A percentile compares a stretch with the other conserved stretches of the same genome.
Conservation (phyloP, 148 eudicot genomes). For the Heliamphora exappendiculata region DNA sequence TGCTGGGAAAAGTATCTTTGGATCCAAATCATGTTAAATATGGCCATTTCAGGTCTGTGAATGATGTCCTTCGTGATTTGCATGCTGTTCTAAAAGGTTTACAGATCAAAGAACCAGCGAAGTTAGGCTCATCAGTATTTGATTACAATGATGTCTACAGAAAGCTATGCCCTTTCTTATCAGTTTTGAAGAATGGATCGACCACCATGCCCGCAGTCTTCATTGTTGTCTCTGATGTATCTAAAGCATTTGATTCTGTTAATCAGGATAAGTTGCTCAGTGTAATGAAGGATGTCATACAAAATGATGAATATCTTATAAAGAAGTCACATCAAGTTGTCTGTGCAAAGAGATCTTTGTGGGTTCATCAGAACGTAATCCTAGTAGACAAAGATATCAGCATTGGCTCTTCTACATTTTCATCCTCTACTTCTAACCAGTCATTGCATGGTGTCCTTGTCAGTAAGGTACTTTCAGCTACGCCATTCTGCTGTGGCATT, state of each 20-base stretch:
- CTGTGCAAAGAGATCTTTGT: slow-evolving; percentile 38
- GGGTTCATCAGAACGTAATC: slow-evolving; percentile 34
- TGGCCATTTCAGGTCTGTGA: slow-evolving; percentile 48
- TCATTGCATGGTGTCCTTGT: slow-evolving; percentile 38
- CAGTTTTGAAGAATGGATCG: slow-evolving; percentile 42
- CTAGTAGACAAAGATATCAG: slow-evolving; percentile 22
- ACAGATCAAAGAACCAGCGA: slow-evolving; percentile 46
- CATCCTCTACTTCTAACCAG: slow-evolving; percentile 22
- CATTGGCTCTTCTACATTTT: slow-evolving; percentile 12
- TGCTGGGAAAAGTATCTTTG: slow-evolving; percentile 7
- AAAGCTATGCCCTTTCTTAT: slow-evolving; percentile 59
- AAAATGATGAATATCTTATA: slow-evolving; percentile 39
- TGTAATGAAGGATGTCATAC: slow-evolving; percentile 50
- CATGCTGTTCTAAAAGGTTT: slow-evolving; percentile 66
- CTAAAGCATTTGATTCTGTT: slow-evolving; percentile 85
- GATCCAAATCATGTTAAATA: slow-evolving; percentile 8
- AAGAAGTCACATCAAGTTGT: slow-evolving; percentile 43
- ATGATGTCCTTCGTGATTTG: slow-evolving; percentile 55
- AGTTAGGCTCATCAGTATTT: slow-evolving; percentile 76
- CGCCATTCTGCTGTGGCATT: too few species aligned
- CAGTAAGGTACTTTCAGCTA: slow-evolving; percentile 51
- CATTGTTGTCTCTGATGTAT: slow-evolving; percentile 77
- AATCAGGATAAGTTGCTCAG: slow-evolving; percentile 68
- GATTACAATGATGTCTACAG: slow-evolving; percentile 65
- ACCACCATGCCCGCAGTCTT: slow-evolving; percentile 38